These are phyloP conservation scores for Ogataea parapolymorpha DNA, from an alignment of 805 yeast genomes.

Conservation along the genomic window DNA sequence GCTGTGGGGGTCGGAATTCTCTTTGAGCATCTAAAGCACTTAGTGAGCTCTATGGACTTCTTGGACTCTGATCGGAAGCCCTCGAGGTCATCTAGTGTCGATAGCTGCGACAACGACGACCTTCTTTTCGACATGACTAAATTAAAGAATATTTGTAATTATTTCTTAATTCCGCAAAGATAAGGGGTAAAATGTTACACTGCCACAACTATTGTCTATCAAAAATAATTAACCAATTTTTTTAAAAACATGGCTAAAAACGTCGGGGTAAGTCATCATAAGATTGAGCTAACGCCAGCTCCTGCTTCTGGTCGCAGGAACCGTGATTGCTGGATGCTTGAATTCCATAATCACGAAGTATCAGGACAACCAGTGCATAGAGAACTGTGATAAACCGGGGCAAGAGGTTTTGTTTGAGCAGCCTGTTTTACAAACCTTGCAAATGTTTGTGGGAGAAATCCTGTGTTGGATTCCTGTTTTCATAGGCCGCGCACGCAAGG, in stretches of 20 bases:
- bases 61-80: neutral
- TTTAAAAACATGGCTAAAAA: constrained; percentile 1
- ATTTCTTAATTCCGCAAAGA: constrained; percentile 3
- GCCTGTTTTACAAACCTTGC: constrained; percentile 75
- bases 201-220: neutral
- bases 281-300: constrained; percentile 20
- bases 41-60: neutral
- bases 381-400: constrained; percentile 47
- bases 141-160: neutral
- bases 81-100: constrained; percentile 17
- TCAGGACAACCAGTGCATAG: constrained; percentile 74
- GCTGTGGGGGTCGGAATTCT: constrained; percentile 10
- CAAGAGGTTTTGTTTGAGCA: constrained; percentile 59
- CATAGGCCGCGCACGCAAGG: neutral
- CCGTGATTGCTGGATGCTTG: constrained; percentile 64
- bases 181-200: constrained; percentile 1
- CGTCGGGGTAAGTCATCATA: constrained; percentile 1
- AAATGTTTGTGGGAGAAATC: constrained; percentile 77
- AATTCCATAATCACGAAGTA: constrained; percentile 72
- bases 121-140: constrained; percentile 14
- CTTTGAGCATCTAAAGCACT: constrained; percentile 6
- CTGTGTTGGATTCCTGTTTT: constrained; percentile 35
- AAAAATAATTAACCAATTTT: neutral
- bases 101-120: constrained; percentile 22
- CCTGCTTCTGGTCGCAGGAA: constrained; percentile 42